phyloP scores from a whole-genome alignment of 75 land plant species.

The Adiantum capillusveneris region DNA sequence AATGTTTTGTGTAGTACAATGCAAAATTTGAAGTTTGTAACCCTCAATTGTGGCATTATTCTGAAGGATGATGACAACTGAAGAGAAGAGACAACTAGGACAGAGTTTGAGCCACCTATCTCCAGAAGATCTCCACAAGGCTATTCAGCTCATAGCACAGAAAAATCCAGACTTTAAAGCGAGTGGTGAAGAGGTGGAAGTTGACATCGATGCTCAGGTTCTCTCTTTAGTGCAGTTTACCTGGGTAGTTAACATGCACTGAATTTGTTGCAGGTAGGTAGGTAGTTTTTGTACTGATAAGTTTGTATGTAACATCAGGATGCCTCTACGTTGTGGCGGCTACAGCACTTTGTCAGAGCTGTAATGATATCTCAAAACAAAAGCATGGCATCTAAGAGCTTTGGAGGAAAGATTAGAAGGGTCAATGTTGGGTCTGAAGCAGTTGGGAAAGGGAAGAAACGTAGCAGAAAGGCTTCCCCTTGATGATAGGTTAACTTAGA shows the following conservation, averaged over 20 bases:
- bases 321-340: slow-evolving; percentile 72
- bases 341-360: slow-evolving; percentile 65
- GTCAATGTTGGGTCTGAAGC: slow-evolving; percentile 34
- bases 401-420: slow-evolving; percentile 33
- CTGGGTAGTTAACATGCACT: too few species aligned
- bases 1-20: not conserved
- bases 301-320: slow-evolving; percentile 28
- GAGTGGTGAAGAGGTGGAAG: slow-evolving; percentile 58
- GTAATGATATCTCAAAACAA: slow-evolving; percentile 39
- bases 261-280: too few species aligned
- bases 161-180: slow-evolving; percentile 56
- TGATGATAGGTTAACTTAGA: too few species aligned
- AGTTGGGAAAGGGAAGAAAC: slow-evolving; percentile 38
- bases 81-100: slow-evolving; percentile 78
- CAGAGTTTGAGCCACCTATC: slow-evolving; percentile 44
- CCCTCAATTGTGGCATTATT: not conserved
- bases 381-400: slow-evolving; percentile 7
- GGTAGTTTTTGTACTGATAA: slow-evolving; percentile 1
- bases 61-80: slow-evolving; percentile 61
- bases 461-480: slow-evolving; percentile 20
- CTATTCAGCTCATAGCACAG: slow-evolving; percentile 72
- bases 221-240: too few species aligned
- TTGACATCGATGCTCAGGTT: slow-evolving; percentile 92
- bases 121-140: slow-evolving; percentile 63
- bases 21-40: not conserved